Evolutionary conservation across 1,139 yeast species (phyloP).

Genomic region (Pneumocystis wakefieldiae): DNA sequence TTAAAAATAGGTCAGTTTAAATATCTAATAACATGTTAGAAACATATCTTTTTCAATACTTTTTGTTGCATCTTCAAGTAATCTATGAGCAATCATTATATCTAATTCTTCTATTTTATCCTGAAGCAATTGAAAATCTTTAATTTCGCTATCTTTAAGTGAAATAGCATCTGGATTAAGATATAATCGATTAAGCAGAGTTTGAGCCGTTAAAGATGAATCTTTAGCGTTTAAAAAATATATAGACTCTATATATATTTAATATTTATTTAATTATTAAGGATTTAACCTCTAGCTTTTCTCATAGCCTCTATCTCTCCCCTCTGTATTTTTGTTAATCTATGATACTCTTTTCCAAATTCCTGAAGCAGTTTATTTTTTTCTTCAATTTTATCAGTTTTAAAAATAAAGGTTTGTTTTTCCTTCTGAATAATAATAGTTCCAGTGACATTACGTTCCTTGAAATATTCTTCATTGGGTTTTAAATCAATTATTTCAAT

Average conservation of each 20-base stretch:
- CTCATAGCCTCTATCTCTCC: not conserved
- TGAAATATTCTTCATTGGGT: conserved; percentile 2
- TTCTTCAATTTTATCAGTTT: conserved; percentile 49
- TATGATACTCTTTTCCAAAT: not conserved
- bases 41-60: conserved; percentile 25
- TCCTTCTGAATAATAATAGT: conserved; percentile 16
- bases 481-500: conserved; percentile 36
- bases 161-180: not conserved
- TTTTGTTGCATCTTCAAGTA: conserved; percentile 41
- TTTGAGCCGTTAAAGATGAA: not conserved
- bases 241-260: not conserved
- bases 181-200: not conserved
- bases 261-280: not conserved
- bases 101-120: conserved; percentile 55
- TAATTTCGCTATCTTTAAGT: not conserved
- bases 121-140: conserved; percentile 26
- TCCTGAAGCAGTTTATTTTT: conserved; percentile 32
- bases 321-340: not conserved
- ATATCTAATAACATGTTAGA: not conserved
- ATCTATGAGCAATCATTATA: conserved; percentile 47
- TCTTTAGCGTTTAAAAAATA: not conserved
- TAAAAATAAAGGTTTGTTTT: conserved; percentile 38
- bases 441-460: conserved; percentile 6
- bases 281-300: not conserved
- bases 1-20: not conserved